phyloP scores from a whole-genome alignment of 768 basidiomycete genomes.

The Xanthoconium stramineum region DNA sequence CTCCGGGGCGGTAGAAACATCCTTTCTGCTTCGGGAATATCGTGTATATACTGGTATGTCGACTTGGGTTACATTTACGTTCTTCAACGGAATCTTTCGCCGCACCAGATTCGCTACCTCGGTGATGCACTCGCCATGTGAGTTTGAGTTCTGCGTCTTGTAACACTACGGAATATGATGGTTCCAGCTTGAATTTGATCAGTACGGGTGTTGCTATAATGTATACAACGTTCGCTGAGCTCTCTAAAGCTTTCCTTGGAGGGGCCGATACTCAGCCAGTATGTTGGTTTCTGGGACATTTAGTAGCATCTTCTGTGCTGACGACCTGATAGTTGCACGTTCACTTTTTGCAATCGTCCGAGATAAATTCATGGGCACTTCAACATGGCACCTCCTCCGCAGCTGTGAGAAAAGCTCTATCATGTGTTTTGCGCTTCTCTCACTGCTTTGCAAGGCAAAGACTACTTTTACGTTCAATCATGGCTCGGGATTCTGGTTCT shows the following conservation, averaged over 20 bases:
- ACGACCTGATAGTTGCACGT: conserved; percentile 17
- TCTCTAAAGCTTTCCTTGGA: conserved; percentile 13
- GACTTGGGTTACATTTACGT: neutral
- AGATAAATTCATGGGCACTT: neutral
- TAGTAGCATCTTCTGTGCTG: neutral
- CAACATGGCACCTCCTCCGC: neutral
- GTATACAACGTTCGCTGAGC: neutral
- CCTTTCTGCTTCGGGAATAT: conserved; percentile 14
- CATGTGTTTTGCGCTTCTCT: neutral
- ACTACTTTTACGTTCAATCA: conserved; percentile 11
- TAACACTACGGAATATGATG: neutral
- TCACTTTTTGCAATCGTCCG: neutral
- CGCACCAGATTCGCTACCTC: conserved; percentile 21
- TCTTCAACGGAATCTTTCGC: neutral
- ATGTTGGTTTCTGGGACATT: neutral
- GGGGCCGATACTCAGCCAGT: conserved; percentile 6
- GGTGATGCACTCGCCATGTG: conserved; percentile 20
- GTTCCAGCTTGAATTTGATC: conserved; percentile 9
- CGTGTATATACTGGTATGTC: conserved; percentile 20
- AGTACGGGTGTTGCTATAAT: neutral
- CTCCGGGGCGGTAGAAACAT: conserved; percentile 1
- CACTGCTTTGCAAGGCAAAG: conserved; percentile 7
- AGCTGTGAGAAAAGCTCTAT: conserved; percentile 15
- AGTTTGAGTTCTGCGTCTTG: neutral
- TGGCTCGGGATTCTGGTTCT: conserved; percentile 9